Conservation (phyloP, 2,329 filamentous ascomycete species). For the Beauveria sp. region DNA sequence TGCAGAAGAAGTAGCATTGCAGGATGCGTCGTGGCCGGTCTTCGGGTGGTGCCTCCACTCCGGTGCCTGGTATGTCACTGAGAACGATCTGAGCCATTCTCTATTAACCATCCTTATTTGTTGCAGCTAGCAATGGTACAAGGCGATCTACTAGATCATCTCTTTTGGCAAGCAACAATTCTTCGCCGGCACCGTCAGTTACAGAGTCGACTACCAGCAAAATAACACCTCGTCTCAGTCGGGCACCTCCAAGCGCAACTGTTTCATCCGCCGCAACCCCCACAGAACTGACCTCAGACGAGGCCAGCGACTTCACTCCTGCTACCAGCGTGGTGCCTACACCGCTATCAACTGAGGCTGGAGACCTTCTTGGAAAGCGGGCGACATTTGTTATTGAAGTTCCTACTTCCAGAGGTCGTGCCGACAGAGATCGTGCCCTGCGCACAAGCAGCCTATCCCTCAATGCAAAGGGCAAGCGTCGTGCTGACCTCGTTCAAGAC, state of each 20-base stretch:
- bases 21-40: background rate
- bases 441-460: slow-evolving; percentile 41
- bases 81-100: background rate
- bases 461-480: slow-evolving; percentile 35
- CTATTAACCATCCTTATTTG: background rate
- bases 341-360: slow-evolving; percentile 16
- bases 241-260: slow-evolving; percentile 18
- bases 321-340: slow-evolving; percentile 31
- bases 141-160: slow-evolving; percentile 2
- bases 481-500: slow-evolving; percentile 33
- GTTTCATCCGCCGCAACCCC: slow-evolving; percentile 26
- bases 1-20: background rate
- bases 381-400: slow-evolving; percentile 21
- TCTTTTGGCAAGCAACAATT: slow-evolving; percentile 5
- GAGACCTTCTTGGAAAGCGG: slow-evolving; percentile 10
- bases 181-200: background rate
- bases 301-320: slow-evolving; percentile 27
- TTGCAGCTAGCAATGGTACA: background rate
- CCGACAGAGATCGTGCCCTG: slow-evolving; percentile 23
- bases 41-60: background rate
- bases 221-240: background rate
- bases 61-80: background rate
- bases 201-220: background rate
- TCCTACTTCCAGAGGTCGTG: slow-evolving; percentile 19
- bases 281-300: slow-evolving; percentile 21